Conservation (phyloP, 768 basidiomycete genomes). For the Terana coerulea region DNA sequence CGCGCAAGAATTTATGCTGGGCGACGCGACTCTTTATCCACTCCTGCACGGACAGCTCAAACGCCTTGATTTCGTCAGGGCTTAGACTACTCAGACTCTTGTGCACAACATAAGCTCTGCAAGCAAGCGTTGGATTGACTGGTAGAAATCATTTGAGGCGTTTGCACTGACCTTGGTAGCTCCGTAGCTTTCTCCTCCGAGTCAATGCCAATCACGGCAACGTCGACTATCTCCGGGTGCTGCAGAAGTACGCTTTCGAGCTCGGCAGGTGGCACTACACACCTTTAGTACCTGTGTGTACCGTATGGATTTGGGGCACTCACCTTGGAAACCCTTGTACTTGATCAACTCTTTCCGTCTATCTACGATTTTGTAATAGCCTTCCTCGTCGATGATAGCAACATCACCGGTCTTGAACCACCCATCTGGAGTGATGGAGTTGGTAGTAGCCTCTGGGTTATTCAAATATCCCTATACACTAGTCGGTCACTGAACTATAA, state of each 20-base stretch:
- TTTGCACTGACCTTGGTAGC: conserved; percentile 66
- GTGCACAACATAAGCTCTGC: conserved; percentile 63
- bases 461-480: conserved; percentile 66
- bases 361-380: conserved; percentile 73
- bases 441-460: conserved; percentile 64
- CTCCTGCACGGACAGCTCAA: conserved; percentile 47
- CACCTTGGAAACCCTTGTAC: conserved; percentile 82
- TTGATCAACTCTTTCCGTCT: conserved; percentile 74
- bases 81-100: conserved; percentile 29
- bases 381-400: conserved; percentile 59
- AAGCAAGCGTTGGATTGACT: background rate
- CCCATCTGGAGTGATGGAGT: conserved; percentile 63
- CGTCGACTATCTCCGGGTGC: conserved; percentile 75
- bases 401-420: conserved; percentile 95
- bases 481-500: background rate
- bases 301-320: conserved; percentile 4
- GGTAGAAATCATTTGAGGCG: background rate
- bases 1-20: conserved; percentile 74
- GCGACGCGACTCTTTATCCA: conserved; percentile 74
- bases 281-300: background rate
- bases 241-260: conserved; percentile 73
- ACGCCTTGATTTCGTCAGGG: conserved; percentile 37
- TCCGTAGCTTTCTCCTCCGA: conserved; percentile 71
- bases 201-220: conserved; percentile 76
- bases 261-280: conserved; percentile 79